phyloP scores from a whole-genome alignment of 805 yeast species.

The Blastobotrys muscicola region DNA sequence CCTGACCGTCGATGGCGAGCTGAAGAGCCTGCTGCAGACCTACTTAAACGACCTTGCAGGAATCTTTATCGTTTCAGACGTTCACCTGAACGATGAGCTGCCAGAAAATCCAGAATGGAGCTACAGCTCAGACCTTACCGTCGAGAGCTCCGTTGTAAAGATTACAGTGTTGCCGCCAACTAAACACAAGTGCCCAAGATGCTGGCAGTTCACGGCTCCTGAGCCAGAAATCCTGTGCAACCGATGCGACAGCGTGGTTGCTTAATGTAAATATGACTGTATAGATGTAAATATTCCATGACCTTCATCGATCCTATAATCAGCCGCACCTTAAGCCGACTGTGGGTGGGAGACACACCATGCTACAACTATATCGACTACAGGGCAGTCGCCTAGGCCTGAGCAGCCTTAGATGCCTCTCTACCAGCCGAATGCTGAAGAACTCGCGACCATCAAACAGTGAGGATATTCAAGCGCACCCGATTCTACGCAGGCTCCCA shows the following conservation, averaged over 20 bases:
- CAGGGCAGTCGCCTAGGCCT: no score
- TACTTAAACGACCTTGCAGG: constrained; percentile 42
- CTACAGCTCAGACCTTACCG: constrained; percentile 22
- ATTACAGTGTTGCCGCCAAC: constrained; percentile 38
- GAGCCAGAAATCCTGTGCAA: constrained; percentile 47
- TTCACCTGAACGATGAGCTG: constrained; percentile 28
- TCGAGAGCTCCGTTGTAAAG: constrained; percentile 25
- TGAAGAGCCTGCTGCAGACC: constrained; percentile 11
- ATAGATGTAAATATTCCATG: constrained; percentile 13
- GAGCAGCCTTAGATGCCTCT: no score
- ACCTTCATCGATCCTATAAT: not conserved
- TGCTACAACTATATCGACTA: no score
- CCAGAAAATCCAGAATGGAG: constrained; percentile 20
- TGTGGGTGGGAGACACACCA: no score
- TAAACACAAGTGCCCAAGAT: constrained; percentile 73
- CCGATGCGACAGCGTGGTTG: constrained; percentile 45
- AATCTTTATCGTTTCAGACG: constrained; percentile 55
- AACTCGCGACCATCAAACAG: no score
- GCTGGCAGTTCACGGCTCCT: constrained; percentile 72
- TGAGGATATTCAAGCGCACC: constrained; percentile 7
- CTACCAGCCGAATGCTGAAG: not conserved
- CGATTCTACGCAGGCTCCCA: constrained; percentile 38
- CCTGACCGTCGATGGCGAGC: constrained; percentile 19
- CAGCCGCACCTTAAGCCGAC: no score
- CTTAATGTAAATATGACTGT: not conserved